phyloP scores from a whole-genome alignment of 768 basidiomycete species.

The Lactarius tabidus region DNA sequence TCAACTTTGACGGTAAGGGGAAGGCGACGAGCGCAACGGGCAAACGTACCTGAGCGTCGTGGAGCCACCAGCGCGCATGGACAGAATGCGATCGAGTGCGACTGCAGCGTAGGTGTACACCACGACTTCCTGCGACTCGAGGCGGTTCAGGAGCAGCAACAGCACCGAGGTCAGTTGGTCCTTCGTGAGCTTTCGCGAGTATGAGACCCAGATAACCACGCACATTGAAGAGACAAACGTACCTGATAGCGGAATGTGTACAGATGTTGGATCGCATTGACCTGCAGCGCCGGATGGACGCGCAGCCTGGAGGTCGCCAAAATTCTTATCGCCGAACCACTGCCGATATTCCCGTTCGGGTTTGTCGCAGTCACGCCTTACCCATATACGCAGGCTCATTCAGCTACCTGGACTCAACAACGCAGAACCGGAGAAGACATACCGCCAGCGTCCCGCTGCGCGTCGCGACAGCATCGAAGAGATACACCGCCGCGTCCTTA shows the following conservation, averaged over 20 bases:
- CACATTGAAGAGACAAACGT: constrained; percentile 20
- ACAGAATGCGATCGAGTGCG: constrained; percentile 93
- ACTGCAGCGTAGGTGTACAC: constrained; percentile 96
- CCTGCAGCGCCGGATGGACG: constrained; percentile 88
- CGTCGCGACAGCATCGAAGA: constrained; percentile 91
- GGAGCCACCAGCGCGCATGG: constrained; percentile 72
- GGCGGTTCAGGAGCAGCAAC: constrained; percentile 79
- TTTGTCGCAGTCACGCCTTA: constrained; percentile 95
- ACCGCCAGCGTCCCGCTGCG: constrained; percentile 84
- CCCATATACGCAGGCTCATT: constrained; percentile 34
- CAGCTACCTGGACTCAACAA: background rate
- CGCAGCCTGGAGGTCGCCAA: constrained; percentile 73
- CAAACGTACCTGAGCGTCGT: constrained; percentile 59
- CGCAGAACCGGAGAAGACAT: constrained; percentile 24
- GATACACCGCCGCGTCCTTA: constrained; percentile 91
- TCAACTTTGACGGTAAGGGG: background rate
- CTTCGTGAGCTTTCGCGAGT: constrained; percentile 69
- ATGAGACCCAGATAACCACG: background rate
- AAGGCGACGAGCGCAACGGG: background rate
- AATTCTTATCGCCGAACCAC: constrained; percentile 92
- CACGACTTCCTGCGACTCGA: constrained; percentile 82
- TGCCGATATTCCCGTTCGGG: constrained; percentile 84
- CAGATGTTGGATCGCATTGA: constrained; percentile 93
- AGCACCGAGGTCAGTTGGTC: constrained; percentile 88
- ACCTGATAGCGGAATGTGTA: constrained; percentile 97